Conservation (phyloP, 371 early-diverging fungal species). For the Mortierella sp. region DNA sequence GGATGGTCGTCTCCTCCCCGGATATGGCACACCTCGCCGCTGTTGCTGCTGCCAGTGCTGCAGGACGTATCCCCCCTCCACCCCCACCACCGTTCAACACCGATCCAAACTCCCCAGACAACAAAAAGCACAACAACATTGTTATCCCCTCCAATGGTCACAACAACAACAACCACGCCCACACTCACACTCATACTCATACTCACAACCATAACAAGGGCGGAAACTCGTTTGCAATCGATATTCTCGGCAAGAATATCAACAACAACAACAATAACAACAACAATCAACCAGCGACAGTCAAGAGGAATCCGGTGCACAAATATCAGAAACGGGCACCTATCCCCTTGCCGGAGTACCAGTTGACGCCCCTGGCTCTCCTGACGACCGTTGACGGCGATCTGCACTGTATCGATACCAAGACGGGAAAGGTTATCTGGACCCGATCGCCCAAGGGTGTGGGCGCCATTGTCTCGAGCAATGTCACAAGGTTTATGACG, state of each 20-base stretch:
- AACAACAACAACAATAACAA: neutral
- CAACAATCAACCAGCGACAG: neutral
- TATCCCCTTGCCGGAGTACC: conserved; percentile 26
- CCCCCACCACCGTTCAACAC: neutral
- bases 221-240: neutral
- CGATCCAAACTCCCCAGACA: neutral
- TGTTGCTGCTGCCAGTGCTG: neutral
- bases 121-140: neutral
- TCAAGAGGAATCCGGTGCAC: neutral
- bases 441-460: conserved; percentile 29
- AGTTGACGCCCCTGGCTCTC: conserved; percentile 40
- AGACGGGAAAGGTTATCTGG: conserved; percentile 69
- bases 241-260: neutral
- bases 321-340: conserved; percentile 1
- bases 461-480: conserved; percentile 48
- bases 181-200: too few relatives aligned
- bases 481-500: conserved; percentile 23
- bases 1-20: conserved; percentile 25
- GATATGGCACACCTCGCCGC: neutral
- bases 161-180: too few relatives aligned
- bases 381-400: conserved; percentile 76
- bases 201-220: neutral
- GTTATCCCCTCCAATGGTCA: neutral
- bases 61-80: neutral
- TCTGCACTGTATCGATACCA: conserved; percentile 67